Evolutionary conservation across 139 green algal species (phyloP).

Genomic region (Picochlorum sp.): DNA sequence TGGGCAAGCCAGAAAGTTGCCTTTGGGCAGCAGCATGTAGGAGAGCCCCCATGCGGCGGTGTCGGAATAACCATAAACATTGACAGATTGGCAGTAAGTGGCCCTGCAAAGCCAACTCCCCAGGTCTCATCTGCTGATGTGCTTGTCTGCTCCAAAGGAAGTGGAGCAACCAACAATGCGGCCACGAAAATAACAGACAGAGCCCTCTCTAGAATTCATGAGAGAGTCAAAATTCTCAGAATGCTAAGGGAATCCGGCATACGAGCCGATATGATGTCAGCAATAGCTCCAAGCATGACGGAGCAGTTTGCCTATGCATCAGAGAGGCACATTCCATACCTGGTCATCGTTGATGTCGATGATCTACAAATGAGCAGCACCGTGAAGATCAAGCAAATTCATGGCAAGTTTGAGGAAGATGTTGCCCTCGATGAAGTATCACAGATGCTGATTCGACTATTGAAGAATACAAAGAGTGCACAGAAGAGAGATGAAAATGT

Average conservation of each 20-base stretch:
- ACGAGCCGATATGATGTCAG: constrained; percentile 52
- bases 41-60: constrained; percentile 20
- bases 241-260: constrained; percentile 63
- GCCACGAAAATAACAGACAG: constrained; percentile 2
- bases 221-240: constrained; percentile 53
- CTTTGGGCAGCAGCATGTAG: not conserved
- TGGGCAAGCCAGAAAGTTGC: constrained; percentile 52
- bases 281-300: constrained; percentile 43
- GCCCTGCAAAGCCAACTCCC: constrained; percentile 8
- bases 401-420: constrained; percentile 39
- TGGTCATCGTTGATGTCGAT: constrained; percentile 59
- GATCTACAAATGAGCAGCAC: constrained; percentile 19
- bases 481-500: no score
- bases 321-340: constrained; percentile 46
- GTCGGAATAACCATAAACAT: constrained; percentile 61
- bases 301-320: constrained; percentile 76
- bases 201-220: constrained; percentile 41
- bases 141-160: constrained; percentile 64
- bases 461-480: not conserved
- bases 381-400: constrained; percentile 46
- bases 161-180: constrained; percentile 15
- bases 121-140: constrained; percentile 47
- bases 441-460: constrained; percentile 25
- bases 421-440: constrained; percentile 34
- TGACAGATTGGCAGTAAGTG: constrained; percentile 36